These are phyloP conservation scores for Cytospora schulzeri DNA, from an alignment of 2,329 filamentous ascomycete species.

Conservation along the genomic window DNA sequence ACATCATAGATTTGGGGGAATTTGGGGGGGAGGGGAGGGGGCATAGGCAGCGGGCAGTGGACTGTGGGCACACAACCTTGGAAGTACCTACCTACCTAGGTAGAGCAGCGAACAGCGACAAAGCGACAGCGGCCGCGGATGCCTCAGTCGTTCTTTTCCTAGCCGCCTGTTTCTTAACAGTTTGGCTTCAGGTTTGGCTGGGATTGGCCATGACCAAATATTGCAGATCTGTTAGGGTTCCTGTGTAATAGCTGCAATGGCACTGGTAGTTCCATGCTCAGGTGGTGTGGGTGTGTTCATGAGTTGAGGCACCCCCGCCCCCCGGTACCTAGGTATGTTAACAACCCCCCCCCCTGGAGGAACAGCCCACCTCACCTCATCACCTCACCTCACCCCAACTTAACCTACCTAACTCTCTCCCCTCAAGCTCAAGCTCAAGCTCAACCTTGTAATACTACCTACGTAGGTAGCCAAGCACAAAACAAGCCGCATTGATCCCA, in stretches of 20 bases:
- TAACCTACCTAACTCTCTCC: background rate
- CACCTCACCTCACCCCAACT: background rate
- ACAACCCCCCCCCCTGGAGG: background rate
- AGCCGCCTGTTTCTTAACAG: constrained; percentile 12
- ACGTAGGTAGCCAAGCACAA: background rate
- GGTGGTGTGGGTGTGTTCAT: background rate
- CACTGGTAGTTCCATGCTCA: background rate
- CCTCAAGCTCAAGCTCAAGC: background rate
- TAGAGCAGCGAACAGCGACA: constrained; percentile 7
- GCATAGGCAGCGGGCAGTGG: too few relatives aligned
- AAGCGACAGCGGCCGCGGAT: background rate
- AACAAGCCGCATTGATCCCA: background rate
- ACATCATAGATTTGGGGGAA: background rate
- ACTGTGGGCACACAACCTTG: too few relatives aligned
- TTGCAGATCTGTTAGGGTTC: constrained; percentile 11
- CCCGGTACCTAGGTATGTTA: too few relatives aligned
- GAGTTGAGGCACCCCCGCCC: background rate
- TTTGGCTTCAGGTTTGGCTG: constrained; percentile 12
- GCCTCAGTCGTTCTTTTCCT: background rate
- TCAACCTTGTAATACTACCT: background rate
- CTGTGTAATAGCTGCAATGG: background rate
- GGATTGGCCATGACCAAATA: background rate
- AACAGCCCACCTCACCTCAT: background rate
- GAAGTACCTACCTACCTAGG: constrained; percentile 1
- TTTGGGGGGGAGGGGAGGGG: too few relatives aligned